Evolutionary conservation across 352 stramenopile species (phyloP).

Genomic region (Pythium dissimile): DNA sequence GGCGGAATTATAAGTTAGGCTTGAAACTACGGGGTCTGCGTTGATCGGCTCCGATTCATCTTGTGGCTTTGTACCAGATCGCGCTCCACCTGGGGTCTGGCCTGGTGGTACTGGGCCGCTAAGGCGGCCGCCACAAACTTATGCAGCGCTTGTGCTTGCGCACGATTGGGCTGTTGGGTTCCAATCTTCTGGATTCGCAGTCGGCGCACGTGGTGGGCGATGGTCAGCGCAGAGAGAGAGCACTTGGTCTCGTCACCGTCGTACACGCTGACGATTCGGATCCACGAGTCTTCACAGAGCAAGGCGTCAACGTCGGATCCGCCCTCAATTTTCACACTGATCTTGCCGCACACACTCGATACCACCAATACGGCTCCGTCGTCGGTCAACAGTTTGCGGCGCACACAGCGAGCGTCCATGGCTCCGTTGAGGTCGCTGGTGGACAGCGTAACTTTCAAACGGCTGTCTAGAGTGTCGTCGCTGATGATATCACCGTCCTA

Average conservation of each 20-base stretch:
- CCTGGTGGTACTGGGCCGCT: too few relatives aligned
- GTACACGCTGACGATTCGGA: not conserved
- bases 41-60: too few relatives aligned
- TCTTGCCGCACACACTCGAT: not conserved
- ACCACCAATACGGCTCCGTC: not conserved
- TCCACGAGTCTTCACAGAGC: not conserved
- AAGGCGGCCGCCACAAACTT: not conserved
- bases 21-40: too few relatives aligned
- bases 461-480: too few relatives aligned
- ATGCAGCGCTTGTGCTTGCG: not conserved
- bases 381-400: not conserved
- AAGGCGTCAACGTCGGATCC: not conserved
- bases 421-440: not conserved
- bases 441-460: too few relatives aligned
- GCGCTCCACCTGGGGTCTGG: too few relatives aligned
- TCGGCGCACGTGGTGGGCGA: slow-evolving; percentile 1
- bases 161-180: not conserved
- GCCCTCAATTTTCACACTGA: not conserved
- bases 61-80: too few relatives aligned
- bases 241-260: not conserved
- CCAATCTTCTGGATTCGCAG: not conserved
- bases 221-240: not conserved
- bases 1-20: too few relatives aligned
- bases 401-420: not conserved
- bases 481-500: too few relatives aligned